Evolutionary conservation across 179 eudicot species (phyloP).

Genomic region (Carnegiea gigantea): DNA sequence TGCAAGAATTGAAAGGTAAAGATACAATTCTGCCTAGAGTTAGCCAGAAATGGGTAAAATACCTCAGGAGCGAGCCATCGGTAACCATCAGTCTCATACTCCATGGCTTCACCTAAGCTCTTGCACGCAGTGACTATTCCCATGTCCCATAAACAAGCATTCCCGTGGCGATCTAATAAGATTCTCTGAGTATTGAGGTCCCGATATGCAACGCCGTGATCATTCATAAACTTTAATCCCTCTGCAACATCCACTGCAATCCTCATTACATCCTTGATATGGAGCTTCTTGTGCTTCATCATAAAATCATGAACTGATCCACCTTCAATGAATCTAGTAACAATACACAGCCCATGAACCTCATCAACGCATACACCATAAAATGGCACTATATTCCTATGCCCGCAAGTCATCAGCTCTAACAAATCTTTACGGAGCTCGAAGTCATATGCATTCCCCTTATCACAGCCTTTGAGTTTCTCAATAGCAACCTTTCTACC

Average conservation of each 20-base stretch:
- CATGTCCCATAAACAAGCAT: conserved; percentile 94
- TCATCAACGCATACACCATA: conserved; percentile 81
- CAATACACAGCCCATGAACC: conserved; percentile 74
- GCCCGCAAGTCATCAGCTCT: conserved; percentile 95
- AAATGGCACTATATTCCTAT: conserved; percentile 75
- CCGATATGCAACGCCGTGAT: conserved; percentile 79
- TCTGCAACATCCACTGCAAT: conserved; percentile 82
- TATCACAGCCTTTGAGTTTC: conserved; percentile 89
- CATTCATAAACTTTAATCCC: conserved; percentile 87
- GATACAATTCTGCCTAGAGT: not conserved
- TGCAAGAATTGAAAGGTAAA: not conserved
- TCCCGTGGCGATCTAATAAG: conserved; percentile 75
- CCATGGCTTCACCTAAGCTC: conserved; percentile 77
- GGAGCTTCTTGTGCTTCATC: conserved; percentile 76
- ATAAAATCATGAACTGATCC: conserved; percentile 81
- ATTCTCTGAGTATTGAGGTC: conserved; percentile 87
- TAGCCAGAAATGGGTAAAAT: conserved; percentile 6
- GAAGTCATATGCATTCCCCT: conserved; percentile 80
- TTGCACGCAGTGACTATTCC: conserved; percentile 88
- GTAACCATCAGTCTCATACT: conserved; percentile 95
- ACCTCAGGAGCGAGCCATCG: conserved; percentile 99
- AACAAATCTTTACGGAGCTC: conserved; percentile 67
- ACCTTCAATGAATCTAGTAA: conserved; percentile 86
- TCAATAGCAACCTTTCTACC: conserved; percentile 75
- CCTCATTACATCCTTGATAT: conserved; percentile 65